A percentile compares a stretch with the other conserved stretches of the same genome.
These are phyloP conservation scores for Sesbania bispinosa DNA, from an alignment of 306 rosid species.

Conservation along the genomic window DNA sequence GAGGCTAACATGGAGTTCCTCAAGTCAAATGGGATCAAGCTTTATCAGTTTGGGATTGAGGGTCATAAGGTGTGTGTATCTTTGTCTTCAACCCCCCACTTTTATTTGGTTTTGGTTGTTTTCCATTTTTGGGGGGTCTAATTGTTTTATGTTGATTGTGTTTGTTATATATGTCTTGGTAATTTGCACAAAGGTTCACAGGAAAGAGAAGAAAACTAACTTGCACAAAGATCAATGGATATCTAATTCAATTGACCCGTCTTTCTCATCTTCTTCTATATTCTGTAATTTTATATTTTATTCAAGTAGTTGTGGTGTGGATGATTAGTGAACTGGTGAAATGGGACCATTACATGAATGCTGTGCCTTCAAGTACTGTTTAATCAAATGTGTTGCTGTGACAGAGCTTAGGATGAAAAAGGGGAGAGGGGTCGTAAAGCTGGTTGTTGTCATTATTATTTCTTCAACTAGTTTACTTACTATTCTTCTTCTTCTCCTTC, in stretches of 20 bases:
- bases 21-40: slow-evolving; percentile 77
- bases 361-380: background rate
- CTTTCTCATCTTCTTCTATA: slow-evolving; percentile 19
- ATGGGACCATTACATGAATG: slow-evolving; percentile 15
- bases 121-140: background rate
- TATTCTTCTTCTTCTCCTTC: background rate
- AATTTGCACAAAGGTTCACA: background rate
- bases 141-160: slow-evolving; percentile 12
- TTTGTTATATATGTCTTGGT: background rate
- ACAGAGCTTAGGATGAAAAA: background rate
- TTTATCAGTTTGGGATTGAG: slow-evolving; percentile 92
- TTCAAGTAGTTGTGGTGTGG: slow-evolving; percentile 13
- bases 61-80: slow-evolving; percentile 96
- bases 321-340: background rate
- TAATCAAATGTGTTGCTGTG: background rate
- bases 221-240: slow-evolving; percentile 24
- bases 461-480: background rate
- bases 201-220: background rate
- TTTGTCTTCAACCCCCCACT: too few relatives aligned
- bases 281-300: background rate
- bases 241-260: slow-evolving; percentile 18
- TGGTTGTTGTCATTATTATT: slow-evolving; percentile 21
- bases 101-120: background rate
- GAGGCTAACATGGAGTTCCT: slow-evolving; percentile 80
- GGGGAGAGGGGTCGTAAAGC: background rate